These are phyloP conservation scores for Chlorella ohadii DNA, from an alignment of 139 green algal species.

Conservation along the genomic window DNA sequence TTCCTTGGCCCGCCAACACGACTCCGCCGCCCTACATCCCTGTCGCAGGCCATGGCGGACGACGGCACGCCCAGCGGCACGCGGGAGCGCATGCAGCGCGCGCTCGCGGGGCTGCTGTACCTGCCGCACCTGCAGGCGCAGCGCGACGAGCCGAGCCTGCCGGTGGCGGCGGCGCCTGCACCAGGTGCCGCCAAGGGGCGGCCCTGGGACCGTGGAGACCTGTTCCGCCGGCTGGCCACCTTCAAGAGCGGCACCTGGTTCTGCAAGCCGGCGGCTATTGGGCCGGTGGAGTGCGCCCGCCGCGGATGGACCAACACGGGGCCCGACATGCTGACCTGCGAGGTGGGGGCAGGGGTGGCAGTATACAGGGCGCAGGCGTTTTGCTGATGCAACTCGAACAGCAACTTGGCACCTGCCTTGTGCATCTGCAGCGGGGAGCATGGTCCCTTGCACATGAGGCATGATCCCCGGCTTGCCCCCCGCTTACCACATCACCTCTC, in stretches of 20 bases:
- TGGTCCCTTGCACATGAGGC: too few species aligned
- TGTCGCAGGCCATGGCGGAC: too few species aligned
- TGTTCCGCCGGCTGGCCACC: slow-evolving; percentile 72
- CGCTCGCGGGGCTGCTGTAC: slow-evolving; percentile 53
- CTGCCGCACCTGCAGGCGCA: slow-evolving; percentile 40
- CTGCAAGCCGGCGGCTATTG: slow-evolving; percentile 65
- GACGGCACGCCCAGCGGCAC: not conserved
- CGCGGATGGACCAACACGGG: slow-evolving; percentile 71
- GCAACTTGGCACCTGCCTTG: too few species aligned
- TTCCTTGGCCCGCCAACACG: too few species aligned
- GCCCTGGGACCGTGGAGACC: slow-evolving; percentile 71
- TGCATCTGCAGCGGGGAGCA: too few species aligned
- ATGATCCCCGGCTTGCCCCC: too few species aligned
- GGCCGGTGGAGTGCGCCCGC: slow-evolving; percentile 66
- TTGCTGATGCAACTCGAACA: too few species aligned
- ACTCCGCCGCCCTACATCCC: too few species aligned
- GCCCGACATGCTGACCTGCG: slow-evolving; percentile 68
- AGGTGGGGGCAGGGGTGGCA: slow-evolving; percentile 31
- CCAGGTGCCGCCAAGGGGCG: slow-evolving; percentile 6
- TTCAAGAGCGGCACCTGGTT: slow-evolving; percentile 80
- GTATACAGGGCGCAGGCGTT: too few species aligned
- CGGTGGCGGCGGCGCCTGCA: not conserved
- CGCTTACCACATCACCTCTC: not conserved
- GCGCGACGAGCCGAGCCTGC: slow-evolving; percentile 18
- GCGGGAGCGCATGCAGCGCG: slow-evolving; percentile 38